Evolutionary conservation across 495 filamentous ascomycete genomes (phyloP).

Genomic region (Aspergillus bridgeri): DNA sequence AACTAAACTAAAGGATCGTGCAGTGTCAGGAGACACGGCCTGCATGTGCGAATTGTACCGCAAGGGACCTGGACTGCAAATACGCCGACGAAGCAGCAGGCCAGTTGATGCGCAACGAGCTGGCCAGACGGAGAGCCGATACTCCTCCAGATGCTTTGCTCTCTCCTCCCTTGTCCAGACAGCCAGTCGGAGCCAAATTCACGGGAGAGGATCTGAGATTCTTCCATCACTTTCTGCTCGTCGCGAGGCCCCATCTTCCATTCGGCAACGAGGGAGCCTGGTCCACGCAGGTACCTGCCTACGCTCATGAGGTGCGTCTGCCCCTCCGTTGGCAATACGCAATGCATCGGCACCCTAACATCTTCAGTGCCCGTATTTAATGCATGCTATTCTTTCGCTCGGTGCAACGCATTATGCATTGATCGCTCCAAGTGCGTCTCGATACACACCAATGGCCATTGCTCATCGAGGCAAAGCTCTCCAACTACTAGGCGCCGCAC

Average conservation of each 20-base stretch:
- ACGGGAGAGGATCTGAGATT: conserved; percentile 57
- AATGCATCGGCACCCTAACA: not conserved
- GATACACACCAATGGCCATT: conserved; percentile 40
- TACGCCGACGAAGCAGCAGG: conserved; percentile 44
- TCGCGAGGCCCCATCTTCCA: conserved; percentile 57
- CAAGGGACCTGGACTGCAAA: conserved; percentile 54
- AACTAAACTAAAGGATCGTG: not conserved
- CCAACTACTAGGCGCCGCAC: conserved; percentile 46
- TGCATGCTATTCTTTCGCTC: conserved; percentile 59
- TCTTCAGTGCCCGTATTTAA: conserved; percentile 32
- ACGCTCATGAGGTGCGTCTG: conserved; percentile 48
- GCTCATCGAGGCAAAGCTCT: conserved; percentile 55
- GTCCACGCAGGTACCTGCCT: conserved; percentile 55
- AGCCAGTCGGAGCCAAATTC: conserved; percentile 31
- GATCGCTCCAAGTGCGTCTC: conserved; percentile 19
- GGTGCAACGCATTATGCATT: conserved; percentile 51
- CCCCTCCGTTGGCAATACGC: not conserved
- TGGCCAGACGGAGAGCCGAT: not conserved
- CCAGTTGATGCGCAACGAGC: not conserved
- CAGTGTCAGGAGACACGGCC: conserved; percentile 56
- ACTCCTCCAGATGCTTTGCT: not conserved
- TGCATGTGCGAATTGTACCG: conserved; percentile 55
- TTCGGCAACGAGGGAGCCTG: conserved; percentile 55
- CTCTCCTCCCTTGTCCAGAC: conserved; percentile 3
- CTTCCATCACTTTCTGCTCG: conserved; percentile 59